Conservation (phyloP, 768 basidiomycete species). For the Neoboletus magnificus region DNA sequence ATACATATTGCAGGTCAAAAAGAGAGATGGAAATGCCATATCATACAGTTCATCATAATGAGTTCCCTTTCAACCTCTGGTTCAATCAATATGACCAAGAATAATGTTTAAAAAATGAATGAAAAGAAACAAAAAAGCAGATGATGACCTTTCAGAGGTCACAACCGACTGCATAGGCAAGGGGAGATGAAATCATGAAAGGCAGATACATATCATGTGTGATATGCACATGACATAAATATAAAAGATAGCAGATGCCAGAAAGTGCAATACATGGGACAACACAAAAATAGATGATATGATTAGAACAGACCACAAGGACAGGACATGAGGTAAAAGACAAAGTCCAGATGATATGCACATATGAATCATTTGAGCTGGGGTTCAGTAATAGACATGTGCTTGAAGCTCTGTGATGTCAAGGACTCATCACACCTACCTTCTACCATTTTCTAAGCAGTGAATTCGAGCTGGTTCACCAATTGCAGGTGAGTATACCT, state of each 20-base stretch:
- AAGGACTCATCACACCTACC: slow-evolving; percentile 17
- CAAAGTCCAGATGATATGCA: background rate
- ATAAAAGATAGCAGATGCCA: background rate
- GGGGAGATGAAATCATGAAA: background rate
- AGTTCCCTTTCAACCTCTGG: background rate
- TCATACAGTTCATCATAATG: background rate
- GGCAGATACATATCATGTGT: background rate
- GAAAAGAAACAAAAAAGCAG: background rate
- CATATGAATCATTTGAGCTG: slow-evolving; percentile 1
- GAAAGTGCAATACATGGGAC: background rate
- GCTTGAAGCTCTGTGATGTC: background rate
- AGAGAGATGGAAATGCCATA: background rate
- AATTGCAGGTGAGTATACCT: background rate
- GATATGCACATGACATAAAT: background rate
- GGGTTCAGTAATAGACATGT: slow-evolving; percentile 7
- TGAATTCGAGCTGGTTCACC: slow-evolving; percentile 26
- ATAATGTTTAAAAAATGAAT: background rate
- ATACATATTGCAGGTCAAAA: background rate
- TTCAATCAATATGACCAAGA: background rate
- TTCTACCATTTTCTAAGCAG: slow-evolving; percentile 28
- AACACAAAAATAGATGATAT: background rate
- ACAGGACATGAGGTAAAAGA: background rate
- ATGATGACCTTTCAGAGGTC: background rate
- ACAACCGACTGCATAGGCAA: background rate
- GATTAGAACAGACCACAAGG: background rate